Base-by-base conservation (phyloP, 306 rosid genomes). In the Prunus padus region DNA sequence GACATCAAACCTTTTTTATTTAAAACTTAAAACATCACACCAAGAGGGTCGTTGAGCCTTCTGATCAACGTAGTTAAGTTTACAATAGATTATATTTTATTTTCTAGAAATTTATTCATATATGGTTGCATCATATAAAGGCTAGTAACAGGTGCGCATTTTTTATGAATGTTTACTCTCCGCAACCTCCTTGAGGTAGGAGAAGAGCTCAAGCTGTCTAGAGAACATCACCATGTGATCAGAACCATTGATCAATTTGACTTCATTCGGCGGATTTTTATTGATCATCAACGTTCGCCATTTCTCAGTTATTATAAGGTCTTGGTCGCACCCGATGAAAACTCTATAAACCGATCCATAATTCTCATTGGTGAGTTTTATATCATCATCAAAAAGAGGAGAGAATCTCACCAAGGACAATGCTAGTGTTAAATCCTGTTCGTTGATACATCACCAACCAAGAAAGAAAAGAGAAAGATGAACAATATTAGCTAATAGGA, bases 141-240 rank as follows among this genome's bases (percentile, higher is more conserved):
- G n/a, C n/a, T n/a, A n/a, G n/a, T n/a, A n/a, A n/a, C n/a, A n/a
- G n/a, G n/a, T n/a, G n/a, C n/a, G n/a, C n/a, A 54, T 54, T 54
- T n/a, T 10, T 54, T 19, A 54, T 54, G 65, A 76, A 64, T 79
- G 76, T 12, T 10, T 46, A 12, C 56, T 82, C 2, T 77, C 9
- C 0, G 73, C 86, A 3, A 89, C 72, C 42, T 71, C 68, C 6
- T 65, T 71, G 74, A 86, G 89, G 61, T 18, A 14, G 2, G 73
- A 77, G 77, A 54, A 79, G 15, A 87, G 73, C 40, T 71, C 62
- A 12, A 37, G 18, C 0, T 92, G 86, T 54, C 73, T 76, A 2
- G 87, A 84, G 50, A 87, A 68, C 90, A 89, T 86, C 22, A 80
- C 69, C 95, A 86, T 89, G 60, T 87, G 88, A 80, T 86, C 88